Percentiles rank a stretch among this genome's conserved stretches.
Conservation (phyloP, 108 stramenopile species). For the Pseudonitzschia pungens region DNA sequence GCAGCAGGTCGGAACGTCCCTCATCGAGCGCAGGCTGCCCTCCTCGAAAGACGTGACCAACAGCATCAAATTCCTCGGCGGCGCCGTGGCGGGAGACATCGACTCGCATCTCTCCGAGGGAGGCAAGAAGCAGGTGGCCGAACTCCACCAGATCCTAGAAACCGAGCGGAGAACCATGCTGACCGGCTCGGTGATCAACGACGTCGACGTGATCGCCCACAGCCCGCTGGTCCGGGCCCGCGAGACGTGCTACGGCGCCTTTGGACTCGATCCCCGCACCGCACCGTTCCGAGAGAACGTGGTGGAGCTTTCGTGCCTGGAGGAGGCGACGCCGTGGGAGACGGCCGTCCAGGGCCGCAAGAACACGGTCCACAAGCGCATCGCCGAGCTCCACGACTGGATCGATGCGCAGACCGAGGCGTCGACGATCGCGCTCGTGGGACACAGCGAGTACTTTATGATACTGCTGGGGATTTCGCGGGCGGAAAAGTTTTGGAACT, state of each 20-base stretch:
- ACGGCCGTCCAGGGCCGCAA: slow-evolving; percentile 1
- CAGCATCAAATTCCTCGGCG: not conserved
- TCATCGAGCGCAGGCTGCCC: not conserved
- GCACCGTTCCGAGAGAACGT: not conserved
- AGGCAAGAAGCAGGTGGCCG: not conserved
- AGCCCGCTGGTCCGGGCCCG: slow-evolving; percentile 58
- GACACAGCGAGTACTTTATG: slow-evolving; percentile 74
- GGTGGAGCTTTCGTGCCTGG: slow-evolving; percentile 22
- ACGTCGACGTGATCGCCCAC: slow-evolving; percentile 32
- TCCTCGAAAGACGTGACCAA: not conserved
- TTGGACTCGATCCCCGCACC: not conserved
- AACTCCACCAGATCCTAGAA: slow-evolving; percentile 1
- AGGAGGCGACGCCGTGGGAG: slow-evolving; percentile 29
- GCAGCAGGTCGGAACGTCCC: slow-evolving; percentile 1
- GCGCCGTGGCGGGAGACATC: not conserved
- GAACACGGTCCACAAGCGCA: slow-evolving; percentile 39
- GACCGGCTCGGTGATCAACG: not conserved
- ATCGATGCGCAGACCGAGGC: slow-evolving; percentile 47
- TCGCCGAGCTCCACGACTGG: slow-evolving; percentile 48
- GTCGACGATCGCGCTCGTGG: slow-evolving; percentile 51
- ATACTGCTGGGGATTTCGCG: slow-evolving; percentile 49
- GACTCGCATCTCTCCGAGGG: not conserved
- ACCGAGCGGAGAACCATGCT: too few species aligned
- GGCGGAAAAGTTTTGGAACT: slow-evolving; percentile 68
- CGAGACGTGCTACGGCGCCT: slow-evolving; percentile 50